Percentiles rank a stretch among this genome's conserved stretches.
phyloP scores from a whole-genome alignment of 768 basidiomycete species.

The Tremella yokohamensis region DNA sequence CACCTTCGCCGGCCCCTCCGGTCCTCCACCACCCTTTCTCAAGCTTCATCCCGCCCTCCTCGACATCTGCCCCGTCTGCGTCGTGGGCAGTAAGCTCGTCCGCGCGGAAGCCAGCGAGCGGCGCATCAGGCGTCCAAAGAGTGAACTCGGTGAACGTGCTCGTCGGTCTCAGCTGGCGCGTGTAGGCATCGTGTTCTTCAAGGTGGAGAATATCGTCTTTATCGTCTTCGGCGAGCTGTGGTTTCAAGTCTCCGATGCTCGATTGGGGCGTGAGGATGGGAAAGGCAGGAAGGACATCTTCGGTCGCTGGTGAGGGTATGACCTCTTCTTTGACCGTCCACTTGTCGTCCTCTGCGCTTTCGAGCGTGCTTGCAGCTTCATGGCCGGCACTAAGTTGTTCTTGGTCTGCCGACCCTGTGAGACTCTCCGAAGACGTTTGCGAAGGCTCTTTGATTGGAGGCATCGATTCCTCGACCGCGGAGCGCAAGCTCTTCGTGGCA shows the following conservation, averaged over 20 bases:
- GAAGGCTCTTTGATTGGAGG: not conserved
- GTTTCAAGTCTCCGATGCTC: not conserved
- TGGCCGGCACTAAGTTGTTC: not conserved
- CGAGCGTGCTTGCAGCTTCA: not conserved
- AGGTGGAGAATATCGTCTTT: not conserved
- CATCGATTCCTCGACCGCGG: not conserved
- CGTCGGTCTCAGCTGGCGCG: constrained; percentile 24
- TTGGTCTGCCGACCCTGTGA: not conserved
- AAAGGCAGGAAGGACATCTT: constrained; percentile 38
- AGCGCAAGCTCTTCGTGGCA: constrained; percentile 4
- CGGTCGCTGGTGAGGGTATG: constrained; percentile 42
- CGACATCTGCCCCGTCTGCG: not conserved
- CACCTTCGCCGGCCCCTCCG: constrained; percentile 43
- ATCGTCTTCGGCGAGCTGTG: not conserved
- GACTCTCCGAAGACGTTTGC: not conserved
- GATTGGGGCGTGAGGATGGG: constrained; percentile 8
- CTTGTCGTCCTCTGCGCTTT: not conserved
- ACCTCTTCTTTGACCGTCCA: constrained; percentile 9
- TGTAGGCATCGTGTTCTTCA: constrained; percentile 12
- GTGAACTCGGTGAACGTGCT: constrained; percentile 30
- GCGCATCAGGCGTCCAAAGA: constrained; percentile 44
- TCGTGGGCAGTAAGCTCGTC: constrained; percentile 13
- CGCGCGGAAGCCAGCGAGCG: constrained; percentile 33
- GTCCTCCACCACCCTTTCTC: constrained; percentile 38
- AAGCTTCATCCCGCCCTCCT: constrained; percentile 10